Percentiles rank a stretch among this genome's conserved stretches.
Evolutionary conservation across 495 filamentous ascomycete species (phyloP).

Genomic region (Aspergillus biplanus): DNA sequence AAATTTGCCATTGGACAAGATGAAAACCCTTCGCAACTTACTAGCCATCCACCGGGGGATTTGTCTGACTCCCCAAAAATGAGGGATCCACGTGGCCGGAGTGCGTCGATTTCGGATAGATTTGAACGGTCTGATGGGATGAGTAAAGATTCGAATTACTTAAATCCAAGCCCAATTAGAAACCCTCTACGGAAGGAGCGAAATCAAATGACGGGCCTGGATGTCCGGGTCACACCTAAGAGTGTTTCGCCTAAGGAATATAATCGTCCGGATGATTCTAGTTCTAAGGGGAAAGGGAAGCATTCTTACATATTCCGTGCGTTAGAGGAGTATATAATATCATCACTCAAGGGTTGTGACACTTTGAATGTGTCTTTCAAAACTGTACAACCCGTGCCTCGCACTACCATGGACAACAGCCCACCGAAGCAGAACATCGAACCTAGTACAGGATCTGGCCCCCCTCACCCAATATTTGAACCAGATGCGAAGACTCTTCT

Average conservation of each 20-base stretch:
- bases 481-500: slow-evolving; percentile 79
- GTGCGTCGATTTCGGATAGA: slow-evolving; percentile 35
- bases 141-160: slow-evolving; percentile 24
- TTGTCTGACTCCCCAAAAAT: slow-evolving; percentile 26
- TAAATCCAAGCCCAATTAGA: slow-evolving; percentile 21
- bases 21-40: slow-evolving; percentile 16
- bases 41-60: slow-evolving; percentile 19
- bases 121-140: slow-evolving; percentile 21
- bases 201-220: slow-evolving; percentile 32
- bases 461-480: slow-evolving; percentile 45
- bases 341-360: slow-evolving; percentile 67
- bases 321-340: slow-evolving; percentile 76
- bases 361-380: slow-evolving; percentile 75
- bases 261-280: slow-evolving; percentile 23
- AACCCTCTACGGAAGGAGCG: slow-evolving; percentile 23
- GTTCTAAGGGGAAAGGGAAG: slow-evolving; percentile 28
- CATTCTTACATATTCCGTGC: slow-evolving; percentile 60
- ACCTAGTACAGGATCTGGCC: slow-evolving; percentile 21
- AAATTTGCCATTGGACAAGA: slow-evolving; percentile 13
- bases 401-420: slow-evolving; percentile 31
- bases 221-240: slow-evolving; percentile 31
- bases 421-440: slow-evolving; percentile 36
- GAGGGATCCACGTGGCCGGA: slow-evolving; percentile 34
- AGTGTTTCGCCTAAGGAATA: slow-evolving; percentile 24
- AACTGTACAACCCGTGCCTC: slow-evolving; percentile 31